Evolutionary conservation across 306 rosid species (phyloP).

Genomic region (Ormosia semicastrata): DNA sequence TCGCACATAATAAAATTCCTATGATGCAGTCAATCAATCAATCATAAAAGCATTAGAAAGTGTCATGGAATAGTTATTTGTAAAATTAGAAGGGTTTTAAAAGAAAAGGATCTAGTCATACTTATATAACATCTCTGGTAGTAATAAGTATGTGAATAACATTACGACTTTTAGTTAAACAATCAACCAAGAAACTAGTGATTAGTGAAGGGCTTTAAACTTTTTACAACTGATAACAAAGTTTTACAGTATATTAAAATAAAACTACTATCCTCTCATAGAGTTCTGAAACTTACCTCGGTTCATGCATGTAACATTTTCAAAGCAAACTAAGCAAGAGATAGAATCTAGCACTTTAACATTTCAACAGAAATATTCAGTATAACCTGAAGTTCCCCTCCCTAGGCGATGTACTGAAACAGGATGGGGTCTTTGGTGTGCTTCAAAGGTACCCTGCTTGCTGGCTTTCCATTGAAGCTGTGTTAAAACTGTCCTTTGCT

Average conservation of each 20-base stretch:
- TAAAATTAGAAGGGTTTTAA: conserved; percentile 1
- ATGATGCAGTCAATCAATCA: conserved; percentile 25
- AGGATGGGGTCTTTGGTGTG: conserved; percentile 46
- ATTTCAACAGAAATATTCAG: conserved; percentile 23
- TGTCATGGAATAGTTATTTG: neutral
- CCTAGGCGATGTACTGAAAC: conserved; percentile 94
- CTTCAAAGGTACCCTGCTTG: conserved; percentile 33
- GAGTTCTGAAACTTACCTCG: neutral
- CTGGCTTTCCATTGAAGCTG: conserved; percentile 73
- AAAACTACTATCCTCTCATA: neutral
- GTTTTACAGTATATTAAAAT: conserved; percentile 2
- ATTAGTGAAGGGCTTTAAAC: neutral
- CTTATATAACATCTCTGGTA: neutral
- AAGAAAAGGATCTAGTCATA: conserved; percentile 7
- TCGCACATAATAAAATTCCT: conserved; percentile 91
- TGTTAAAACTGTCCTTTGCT: conserved; percentile 87
- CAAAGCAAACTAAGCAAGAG: conserved; percentile 19
- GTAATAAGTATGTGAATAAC: neutral
- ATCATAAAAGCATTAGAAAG: conserved; percentile 20
- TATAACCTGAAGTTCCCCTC: conserved; percentile 95
- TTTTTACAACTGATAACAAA: neutral
- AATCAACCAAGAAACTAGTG: neutral
- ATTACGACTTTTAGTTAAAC: conserved; percentile 6
- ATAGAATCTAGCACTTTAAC: neutral
- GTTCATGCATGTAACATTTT: conserved; percentile 10